phyloP scores from a whole-genome alignment of 805 yeast genomes.

The Yarrowia sp. region DNA sequence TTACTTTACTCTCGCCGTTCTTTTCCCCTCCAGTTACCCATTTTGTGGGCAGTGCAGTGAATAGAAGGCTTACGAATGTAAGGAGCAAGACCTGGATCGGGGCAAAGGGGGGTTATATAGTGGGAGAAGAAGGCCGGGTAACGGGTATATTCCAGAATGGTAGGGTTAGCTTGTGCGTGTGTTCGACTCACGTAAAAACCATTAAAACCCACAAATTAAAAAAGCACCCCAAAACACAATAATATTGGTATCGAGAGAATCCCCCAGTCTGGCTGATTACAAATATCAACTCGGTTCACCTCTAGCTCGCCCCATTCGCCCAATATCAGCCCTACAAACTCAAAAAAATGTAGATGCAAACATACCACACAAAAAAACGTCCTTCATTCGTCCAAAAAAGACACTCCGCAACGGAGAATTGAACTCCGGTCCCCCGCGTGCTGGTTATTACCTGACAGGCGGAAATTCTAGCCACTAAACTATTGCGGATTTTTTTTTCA shows the following conservation, averaged over 20 bases:
- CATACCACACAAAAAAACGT: no score
- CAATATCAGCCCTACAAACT: no score
- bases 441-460: constrained; percentile 37
- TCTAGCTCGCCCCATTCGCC: no score
- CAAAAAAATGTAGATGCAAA: neutral
- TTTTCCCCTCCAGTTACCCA: constrained; percentile 27
- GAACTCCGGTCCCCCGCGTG: constrained; percentile 22
- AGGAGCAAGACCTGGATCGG: constrained; percentile 9
- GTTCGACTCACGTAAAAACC: no score
- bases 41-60: constrained; percentile 25
- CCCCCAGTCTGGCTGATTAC: no score
- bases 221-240: neutral
- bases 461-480: constrained; percentile 44
- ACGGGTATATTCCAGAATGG: constrained; percentile 4
- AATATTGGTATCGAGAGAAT: no score
- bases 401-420: constrained; percentile 11
- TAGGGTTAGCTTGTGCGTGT: constrained; percentile 12
- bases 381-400: no score
- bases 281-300: no score
- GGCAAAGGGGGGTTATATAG: neutral
- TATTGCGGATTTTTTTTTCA: constrained; percentile 31
- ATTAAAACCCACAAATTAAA: neutral
- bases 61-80: constrained; percentile 23
- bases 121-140: neutral
- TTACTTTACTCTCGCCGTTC: constrained; percentile 26